A percentile compares a stretch with the other conserved stretches of the same genome.
Conservation (phyloP, 192 early-diverging fungal genomes). For the Coemansia interrupta region DNA sequence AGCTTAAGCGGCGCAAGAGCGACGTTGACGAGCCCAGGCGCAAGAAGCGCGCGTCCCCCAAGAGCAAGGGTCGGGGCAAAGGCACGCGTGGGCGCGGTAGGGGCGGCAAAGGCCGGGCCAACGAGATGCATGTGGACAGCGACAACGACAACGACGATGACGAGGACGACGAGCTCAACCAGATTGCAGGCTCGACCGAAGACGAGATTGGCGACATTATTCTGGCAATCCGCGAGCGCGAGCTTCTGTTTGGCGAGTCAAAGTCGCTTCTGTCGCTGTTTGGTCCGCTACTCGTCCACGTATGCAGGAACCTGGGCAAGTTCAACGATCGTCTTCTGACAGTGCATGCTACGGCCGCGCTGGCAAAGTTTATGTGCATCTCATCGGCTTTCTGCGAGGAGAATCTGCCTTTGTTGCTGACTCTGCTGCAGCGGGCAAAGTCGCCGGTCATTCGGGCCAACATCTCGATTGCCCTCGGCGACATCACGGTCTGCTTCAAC, state of each 20-base stretch:
- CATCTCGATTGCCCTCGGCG: slow-evolving; percentile 95
- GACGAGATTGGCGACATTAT: slow-evolving; percentile 95
- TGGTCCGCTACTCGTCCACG: slow-evolving; percentile 75
- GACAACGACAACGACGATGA: slow-evolving; percentile 20
- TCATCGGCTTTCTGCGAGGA: slow-evolving; percentile 91
- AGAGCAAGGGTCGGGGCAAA: slow-evolving; percentile 1
- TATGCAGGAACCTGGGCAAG: slow-evolving; percentile 76
- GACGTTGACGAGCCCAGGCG: slow-evolving; percentile 33
- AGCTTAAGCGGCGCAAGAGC: slow-evolving; percentile 79
- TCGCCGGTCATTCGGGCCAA: slow-evolving; percentile 88
- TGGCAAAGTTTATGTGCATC: slow-evolving; percentile 98
- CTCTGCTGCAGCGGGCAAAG: slow-evolving; percentile 79
- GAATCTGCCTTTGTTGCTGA: slow-evolving; percentile 86
- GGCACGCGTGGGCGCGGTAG: slow-evolving; percentile 34
- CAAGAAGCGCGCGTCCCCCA: slow-evolving; percentile 39
- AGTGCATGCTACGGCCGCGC: slow-evolving; percentile 76
- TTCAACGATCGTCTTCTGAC: slow-evolving; percentile 87
- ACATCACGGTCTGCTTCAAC: slow-evolving; percentile 96
- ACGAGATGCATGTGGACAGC: slow-evolving; percentile 17
- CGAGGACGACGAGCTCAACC: slow-evolving; percentile 85
- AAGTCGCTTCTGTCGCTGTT: slow-evolving; percentile 74
- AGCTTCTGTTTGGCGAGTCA: slow-evolving; percentile 76
- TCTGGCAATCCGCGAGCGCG: slow-evolving; percentile 80
- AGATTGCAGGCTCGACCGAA: slow-evolving; percentile 86
- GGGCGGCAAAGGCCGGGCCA: slow-evolving; percentile 11